phyloP scores from a whole-genome alignment of 1,284 basidiomycete genomes.

The Porogramme epimiltina region DNA sequence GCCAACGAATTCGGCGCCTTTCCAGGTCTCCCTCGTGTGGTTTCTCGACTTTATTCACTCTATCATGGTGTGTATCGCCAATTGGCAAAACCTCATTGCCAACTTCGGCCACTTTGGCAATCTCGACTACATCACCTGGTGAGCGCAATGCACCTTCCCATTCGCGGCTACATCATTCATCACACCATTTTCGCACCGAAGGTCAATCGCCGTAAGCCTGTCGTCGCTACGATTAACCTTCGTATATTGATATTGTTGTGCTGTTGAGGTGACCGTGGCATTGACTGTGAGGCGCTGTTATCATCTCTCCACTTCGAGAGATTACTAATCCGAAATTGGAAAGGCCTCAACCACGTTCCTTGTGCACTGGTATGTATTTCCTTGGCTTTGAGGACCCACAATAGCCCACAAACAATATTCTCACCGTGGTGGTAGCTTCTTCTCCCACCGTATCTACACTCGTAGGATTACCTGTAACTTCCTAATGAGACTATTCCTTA shows the following conservation, averaged over 20 bases:
- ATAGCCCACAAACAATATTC: not conserved
- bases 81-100: conserved; percentile 21
- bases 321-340: no score
- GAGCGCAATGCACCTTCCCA: conserved; percentile 12
- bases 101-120: conserved; percentile 16
- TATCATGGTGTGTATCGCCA: conserved; percentile 12
- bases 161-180: conserved; percentile 29
- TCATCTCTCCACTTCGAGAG: no score
- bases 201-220: conserved; percentile 17
- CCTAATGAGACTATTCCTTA: not conserved
- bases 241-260: no score
- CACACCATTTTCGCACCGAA: not conserved
- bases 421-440: conserved; percentile 14
- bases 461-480: conserved; percentile 10
- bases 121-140: conserved; percentile 19
- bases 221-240: no score
- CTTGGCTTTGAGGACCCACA: not conserved
- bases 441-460: conserved; percentile 19
- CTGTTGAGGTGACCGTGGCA: conserved; percentile 11
- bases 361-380: conserved; percentile 21
- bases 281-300: conserved; percentile 10
- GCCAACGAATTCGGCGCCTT: no score
- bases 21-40: conserved; percentile 22
- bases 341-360: conserved; percentile 20
- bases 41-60: conserved; percentile 18